These are phyloP conservation scores for Trichoderma koningiopsis DNA, from an alignment of 2,329 filamentous ascomycete genomes.

Conservation along the genomic window DNA sequence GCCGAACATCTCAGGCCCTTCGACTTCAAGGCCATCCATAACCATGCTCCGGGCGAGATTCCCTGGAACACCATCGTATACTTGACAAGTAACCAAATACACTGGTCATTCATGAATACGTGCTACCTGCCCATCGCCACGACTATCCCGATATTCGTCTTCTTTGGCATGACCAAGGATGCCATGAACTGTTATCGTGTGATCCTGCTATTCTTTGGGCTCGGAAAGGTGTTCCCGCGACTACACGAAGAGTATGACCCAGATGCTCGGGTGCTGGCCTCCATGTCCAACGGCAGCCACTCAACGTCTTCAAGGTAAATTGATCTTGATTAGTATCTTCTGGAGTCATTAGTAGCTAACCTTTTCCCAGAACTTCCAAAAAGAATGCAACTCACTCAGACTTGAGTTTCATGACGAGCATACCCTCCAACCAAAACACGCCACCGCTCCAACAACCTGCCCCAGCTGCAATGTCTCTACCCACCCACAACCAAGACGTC, in stretches of 20 bases:
- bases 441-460: neutral
- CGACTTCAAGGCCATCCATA: constrained; percentile 48
- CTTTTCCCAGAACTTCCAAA: neutral
- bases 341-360: neutral
- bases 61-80: constrained; percentile 54
- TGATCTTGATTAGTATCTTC: neutral
- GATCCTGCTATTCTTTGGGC: constrained; percentile 43
- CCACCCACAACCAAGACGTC: constrained; percentile 17
- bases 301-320: constrained; percentile 19
- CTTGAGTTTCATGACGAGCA: constrained; percentile 2
- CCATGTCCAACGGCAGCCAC: neutral
- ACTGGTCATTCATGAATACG: constrained; percentile 47
- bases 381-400: constrained; percentile 23
- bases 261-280: constrained; percentile 33
- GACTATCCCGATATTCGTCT: constrained; percentile 51
- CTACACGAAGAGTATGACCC: constrained; percentile 46
- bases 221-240: constrained; percentile 48
- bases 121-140: constrained; percentile 54
- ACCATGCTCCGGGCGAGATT: constrained; percentile 33
- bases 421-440: neutral
- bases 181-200: constrained; percentile 53
- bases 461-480: neutral
- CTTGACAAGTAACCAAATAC: constrained; percentile 44
- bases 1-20: constrained; percentile 40
- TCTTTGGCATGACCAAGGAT: constrained; percentile 60